Base-by-base conservation (phyloP, 768 basidiomycete species). In the Amanita subjunquillea region DNA sequence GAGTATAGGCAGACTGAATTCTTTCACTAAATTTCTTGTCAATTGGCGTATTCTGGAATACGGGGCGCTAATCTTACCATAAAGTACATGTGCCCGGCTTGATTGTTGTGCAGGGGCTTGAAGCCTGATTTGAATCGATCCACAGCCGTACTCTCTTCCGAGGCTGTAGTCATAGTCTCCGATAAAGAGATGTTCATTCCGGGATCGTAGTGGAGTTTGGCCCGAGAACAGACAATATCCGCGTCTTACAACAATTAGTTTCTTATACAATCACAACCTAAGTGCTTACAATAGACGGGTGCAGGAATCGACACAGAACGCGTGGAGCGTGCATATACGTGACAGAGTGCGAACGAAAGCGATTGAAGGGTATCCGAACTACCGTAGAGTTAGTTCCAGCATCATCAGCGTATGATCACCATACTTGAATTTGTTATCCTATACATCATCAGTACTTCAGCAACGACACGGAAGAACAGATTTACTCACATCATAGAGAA, bases 221-320 rank as follows among this genome's bases (percentile, higher is more conserved):
- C 84, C 3, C 89, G 77, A 1, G 84, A 73, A 61, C 88, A 91
- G 17, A 89, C 87, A 22, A 83, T 85, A 61, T 89, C 85, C 6
- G 86, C 87, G 61, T 89, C 87, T 88, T 81, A 20, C 39, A 12
- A 55, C 27, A n/a, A 40, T 39, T 40, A 41, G 25, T 17, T 34
- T 40, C 10, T 13, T 25, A 22, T 7, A 25, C 25, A 36, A 37
- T 17, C 7, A 32, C 30, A 17, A 32, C 8, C 20, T 20, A 10
- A 23, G 57, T 6, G 0, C 82, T 59, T 59, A 90, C 88, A 91
- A 56, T 91, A 91, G 0, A 91, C 87, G 0, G 89, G 89, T 0
- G 89, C 88, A 0, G 89, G 89, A 40, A 91, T 91, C 0, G 88
- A 91, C 0, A 92, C 89, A 0, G 87, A 87, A 6, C 90, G 82